Evolutionary conservation across 257 asterid species (phyloP).

Genomic region (Solanum rostratum): DNA sequence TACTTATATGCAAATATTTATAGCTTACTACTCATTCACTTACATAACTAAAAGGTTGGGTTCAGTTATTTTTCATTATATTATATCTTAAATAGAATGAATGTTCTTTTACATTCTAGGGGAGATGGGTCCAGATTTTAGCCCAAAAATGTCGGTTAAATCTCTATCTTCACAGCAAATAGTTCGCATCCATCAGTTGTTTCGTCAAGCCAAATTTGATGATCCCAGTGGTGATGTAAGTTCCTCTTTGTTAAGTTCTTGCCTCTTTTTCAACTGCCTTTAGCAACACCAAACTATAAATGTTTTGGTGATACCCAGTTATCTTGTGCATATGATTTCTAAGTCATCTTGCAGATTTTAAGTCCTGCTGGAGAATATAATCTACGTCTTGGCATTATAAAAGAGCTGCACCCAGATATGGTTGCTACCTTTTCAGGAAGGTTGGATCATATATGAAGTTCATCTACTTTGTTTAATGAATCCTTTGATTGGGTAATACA

Average conservation of each 20-base stretch:
- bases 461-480: not conserved
- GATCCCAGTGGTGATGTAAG: conserved; percentile 89
- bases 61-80: not conserved
- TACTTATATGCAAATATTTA: not conserved
- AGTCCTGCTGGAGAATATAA: conserved; percentile 96
- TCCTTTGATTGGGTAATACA: not conserved
- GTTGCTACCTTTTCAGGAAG: conserved; percentile 96
- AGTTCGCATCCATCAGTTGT: conserved; percentile 81
- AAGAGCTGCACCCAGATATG: conserved; percentile 92
- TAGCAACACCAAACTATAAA: not conserved
- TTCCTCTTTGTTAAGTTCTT: conserved; percentile 3
- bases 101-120: conserved; percentile 22
- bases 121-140: conserved; percentile 83
- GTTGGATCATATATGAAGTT: conserved; percentile 17
- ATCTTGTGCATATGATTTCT: not conserved
- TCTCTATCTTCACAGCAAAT: conserved; percentile 76
- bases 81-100: not conserved
- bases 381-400: conserved; percentile 74
- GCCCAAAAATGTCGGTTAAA: conserved; percentile 52
- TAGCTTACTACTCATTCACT: not conserved
- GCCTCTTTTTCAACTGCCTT: not conserved
- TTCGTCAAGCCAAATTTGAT: conserved; percentile 92
- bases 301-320: not conserved
- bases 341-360: conserved; percentile 50
- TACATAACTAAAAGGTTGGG: not conserved